Evolutionary conservation across 2,329 filamentous ascomycete genomes (phyloP).

Genomic region (Talaromyces sp.): DNA sequence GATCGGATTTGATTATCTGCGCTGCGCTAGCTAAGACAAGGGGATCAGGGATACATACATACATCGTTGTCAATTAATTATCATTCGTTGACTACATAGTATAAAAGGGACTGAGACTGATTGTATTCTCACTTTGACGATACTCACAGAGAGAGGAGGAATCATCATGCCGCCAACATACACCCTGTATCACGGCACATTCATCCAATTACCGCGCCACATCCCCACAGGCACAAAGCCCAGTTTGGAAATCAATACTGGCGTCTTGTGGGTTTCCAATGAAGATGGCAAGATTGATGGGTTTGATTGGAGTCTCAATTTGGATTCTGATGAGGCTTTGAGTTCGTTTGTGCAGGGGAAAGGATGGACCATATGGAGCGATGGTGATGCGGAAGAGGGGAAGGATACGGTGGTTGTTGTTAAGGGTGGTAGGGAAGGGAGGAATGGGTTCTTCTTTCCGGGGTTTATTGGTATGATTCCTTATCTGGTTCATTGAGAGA

Average conservation of each 20-base stretch:
- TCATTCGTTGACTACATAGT: too few species aligned
- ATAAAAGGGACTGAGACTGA: too few species aligned
- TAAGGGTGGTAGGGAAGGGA: slow-evolving; percentile 29
- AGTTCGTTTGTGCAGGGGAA: slow-evolving; percentile 25
- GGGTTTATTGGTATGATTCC: slow-evolving; percentile 41
- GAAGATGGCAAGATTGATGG: slow-evolving; percentile 31
- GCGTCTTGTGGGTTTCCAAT: slow-evolving; percentile 34
- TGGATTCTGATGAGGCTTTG: slow-evolving; percentile 13
- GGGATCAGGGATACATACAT: too few species aligned
- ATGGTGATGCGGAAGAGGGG: slow-evolving; percentile 19
- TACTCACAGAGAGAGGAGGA: neutral
- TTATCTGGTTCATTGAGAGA: neutral
- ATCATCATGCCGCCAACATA: slow-evolving; percentile 17
- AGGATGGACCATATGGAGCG: slow-evolving; percentile 27
- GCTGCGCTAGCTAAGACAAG: too few species aligned
- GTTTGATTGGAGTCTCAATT: slow-evolving; percentile 29
- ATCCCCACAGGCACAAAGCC: slow-evolving; percentile 40
- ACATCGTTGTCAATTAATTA: too few species aligned
- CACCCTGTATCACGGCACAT: slow-evolving; percentile 56
- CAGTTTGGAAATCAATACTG: slow-evolving; percentile 50
- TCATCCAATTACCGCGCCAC: slow-evolving; percentile 51
- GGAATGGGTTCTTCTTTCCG: slow-evolving; percentile 43
- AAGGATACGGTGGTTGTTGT: slow-evolving; percentile 28
- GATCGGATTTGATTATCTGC: too few species aligned
- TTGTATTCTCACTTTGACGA: neutral